These are phyloP conservation scores for Candida sonorensis DNA, from an alignment of 805 yeast species.

Conservation along the genomic window DNA sequence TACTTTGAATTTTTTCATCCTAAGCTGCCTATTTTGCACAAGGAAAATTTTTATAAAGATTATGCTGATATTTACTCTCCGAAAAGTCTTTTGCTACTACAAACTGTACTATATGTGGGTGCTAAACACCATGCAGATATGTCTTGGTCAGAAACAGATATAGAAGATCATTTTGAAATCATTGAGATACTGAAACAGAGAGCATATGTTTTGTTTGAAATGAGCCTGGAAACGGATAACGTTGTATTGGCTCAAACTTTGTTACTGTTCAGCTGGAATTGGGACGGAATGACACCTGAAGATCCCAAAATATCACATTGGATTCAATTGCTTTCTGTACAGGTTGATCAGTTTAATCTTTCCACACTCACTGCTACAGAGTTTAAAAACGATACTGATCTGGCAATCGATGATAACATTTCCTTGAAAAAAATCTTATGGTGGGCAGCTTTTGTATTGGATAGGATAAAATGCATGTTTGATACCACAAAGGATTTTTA, in stretches of 20 bases:
- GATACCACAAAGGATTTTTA: too few relatives aligned
- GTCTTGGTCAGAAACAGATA: background rate
- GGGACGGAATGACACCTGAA: too few relatives aligned
- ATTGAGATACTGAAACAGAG: background rate
- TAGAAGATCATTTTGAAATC: background rate
- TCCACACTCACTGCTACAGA: too few relatives aligned
- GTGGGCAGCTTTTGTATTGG: conserved; percentile 1
- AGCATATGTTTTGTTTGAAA: background rate
- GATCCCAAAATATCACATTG: too few relatives aligned
- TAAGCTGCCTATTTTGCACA: conserved; percentile 55
- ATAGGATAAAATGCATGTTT: background rate
- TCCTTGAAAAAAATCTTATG: background rate
- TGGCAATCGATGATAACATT: too few relatives aligned
- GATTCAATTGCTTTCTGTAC: too few relatives aligned
- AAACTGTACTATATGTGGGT: conserved; percentile 58
- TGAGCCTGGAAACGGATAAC: conserved; percentile 51
- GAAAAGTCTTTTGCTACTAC: conserved; percentile 51
- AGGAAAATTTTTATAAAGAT: conserved; percentile 49
- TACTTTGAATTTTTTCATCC: conserved; percentile 64
- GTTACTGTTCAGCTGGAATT: conserved; percentile 6
- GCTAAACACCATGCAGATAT: conserved; percentile 22
- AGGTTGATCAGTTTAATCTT: too few relatives aligned
- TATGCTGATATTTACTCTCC: conserved; percentile 48
- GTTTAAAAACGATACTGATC: too few relatives aligned
- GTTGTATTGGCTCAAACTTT: conserved; percentile 53